These are phyloP conservation scores for Fusarium drepaniforme DNA, from an alignment of 2,329 filamentous ascomycete species.

Conservation along the genomic window DNA sequence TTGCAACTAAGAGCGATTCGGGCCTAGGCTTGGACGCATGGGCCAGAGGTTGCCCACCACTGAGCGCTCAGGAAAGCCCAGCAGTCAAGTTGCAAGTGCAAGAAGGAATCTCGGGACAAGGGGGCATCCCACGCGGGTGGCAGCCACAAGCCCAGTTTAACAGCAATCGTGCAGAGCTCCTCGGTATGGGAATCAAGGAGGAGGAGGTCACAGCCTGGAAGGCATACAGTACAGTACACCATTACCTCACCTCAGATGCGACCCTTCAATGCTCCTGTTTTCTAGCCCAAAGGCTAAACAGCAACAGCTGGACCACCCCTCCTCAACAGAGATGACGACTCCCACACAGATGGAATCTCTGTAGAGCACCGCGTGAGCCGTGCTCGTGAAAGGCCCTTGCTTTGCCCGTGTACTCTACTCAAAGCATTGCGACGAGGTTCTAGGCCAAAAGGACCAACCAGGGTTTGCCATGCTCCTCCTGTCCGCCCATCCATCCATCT, in stretches of 20 bases:
- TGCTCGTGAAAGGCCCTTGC: constrained; percentile 20
- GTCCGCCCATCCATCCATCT: constrained; percentile 3
- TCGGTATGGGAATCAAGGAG: neutral
- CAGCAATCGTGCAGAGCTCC: neutral
- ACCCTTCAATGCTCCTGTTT: neutral
- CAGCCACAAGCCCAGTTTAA: neutral
- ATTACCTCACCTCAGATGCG: neutral
- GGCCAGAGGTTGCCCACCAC: constrained; percentile 21
- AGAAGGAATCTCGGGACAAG: constrained; percentile 17
- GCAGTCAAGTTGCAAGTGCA: constrained; percentile 2
- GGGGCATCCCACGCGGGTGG: constrained; percentile 21
- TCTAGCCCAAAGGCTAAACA: neutral
- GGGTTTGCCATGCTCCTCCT: constrained; percentile 5
- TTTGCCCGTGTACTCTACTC: neutral
- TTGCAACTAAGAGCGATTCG: constrained; percentile 11
- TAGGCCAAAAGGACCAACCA: constrained; percentile 20
- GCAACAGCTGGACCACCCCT: neutral
- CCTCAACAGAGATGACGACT: neutral
- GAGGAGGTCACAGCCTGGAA: neutral
- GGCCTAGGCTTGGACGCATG: constrained; percentile 14
- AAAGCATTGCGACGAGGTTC: neutral
- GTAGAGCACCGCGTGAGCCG: constrained; percentile 16
- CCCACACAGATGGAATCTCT: neutral
- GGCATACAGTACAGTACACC: neutral
- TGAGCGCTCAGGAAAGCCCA: constrained; percentile 6